A percentile compares a stretch with the other conserved stretches of the same genome.
These are phyloP conservation scores for Backusella morwellensis DNA, from an alignment of 192 early-diverging fungal species.

Conservation along the genomic window DNA sequence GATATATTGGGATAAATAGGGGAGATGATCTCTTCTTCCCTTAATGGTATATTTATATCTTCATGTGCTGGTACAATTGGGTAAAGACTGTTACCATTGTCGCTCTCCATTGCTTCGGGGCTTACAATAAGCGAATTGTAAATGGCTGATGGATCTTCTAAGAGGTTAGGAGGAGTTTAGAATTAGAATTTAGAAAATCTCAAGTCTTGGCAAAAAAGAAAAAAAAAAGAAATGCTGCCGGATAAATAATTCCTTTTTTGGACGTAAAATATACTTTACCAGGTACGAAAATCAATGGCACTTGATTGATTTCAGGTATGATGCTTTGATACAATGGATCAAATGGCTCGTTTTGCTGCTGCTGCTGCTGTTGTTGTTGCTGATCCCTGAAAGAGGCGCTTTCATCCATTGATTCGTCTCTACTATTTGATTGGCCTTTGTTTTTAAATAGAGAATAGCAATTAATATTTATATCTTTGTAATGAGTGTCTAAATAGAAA, in stretches of 20 bases:
- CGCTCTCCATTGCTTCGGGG: background rate
- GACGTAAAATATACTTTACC: background rate
- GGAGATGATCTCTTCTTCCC: background rate
- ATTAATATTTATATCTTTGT: background rate
- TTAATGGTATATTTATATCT: background rate
- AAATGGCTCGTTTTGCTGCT: slow-evolving; percentile 9
- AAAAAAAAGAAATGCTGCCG: background rate
- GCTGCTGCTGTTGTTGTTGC: slow-evolving; percentile 12
- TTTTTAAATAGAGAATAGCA: background rate
- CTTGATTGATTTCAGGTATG: background rate
- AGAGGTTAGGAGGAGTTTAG: background rate
- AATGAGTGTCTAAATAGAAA: background rate
- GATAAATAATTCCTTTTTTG: background rate
- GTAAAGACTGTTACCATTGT: background rate
- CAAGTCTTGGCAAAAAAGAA: slow-evolving; percentile 2
- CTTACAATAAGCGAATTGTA: slow-evolving; percentile 2
- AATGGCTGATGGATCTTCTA: background rate
- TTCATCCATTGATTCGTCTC: slow-evolving; percentile 9
- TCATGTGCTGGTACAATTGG: background rate
- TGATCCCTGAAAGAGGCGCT: slow-evolving; percentile 7
- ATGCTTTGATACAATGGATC: slow-evolving; percentile 16
- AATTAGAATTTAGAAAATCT: background rate
- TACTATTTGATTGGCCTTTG: slow-evolving; percentile 8
- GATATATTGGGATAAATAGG: slow-evolving; percentile 2
- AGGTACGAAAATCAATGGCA: background rate